phyloP scores from a whole-genome alignment of 169 alveolate genomes.

The Plasmodium knowlesi region DNA sequence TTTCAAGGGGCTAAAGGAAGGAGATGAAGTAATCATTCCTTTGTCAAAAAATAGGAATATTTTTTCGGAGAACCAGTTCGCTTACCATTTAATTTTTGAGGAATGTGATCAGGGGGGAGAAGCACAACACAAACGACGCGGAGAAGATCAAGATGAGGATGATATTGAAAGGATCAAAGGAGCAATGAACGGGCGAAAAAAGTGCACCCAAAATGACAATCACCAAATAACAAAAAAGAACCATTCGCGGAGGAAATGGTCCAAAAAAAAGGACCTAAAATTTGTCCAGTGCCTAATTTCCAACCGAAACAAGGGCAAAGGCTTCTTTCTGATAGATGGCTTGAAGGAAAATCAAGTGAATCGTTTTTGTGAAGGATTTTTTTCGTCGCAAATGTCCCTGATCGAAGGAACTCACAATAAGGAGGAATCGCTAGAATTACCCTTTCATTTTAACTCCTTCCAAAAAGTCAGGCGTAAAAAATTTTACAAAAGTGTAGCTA shows the following conservation, averaged over 20 bases:
- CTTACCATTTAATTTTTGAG: slow-evolving; percentile 40
- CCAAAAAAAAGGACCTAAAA: neutral
- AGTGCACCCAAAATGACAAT: neutral
- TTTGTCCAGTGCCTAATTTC: slow-evolving; percentile 28
- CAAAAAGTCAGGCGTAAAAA: neutral
- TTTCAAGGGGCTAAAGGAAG: slow-evolving; percentile 63
- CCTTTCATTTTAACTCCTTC: slow-evolving; percentile 1
- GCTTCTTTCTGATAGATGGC: slow-evolving; percentile 43
- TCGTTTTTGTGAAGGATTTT: slow-evolving; percentile 33
- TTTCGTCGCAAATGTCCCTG: slow-evolving; percentile 18
- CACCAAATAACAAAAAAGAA: neutral
- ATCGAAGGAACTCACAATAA: slow-evolving; percentile 14
- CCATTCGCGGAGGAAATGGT: neutral
- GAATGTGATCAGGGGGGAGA: neutral
- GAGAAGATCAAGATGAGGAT: neutral
- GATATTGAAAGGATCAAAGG: neutral
- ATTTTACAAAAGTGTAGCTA: slow-evolving; percentile 15
- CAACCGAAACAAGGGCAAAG: slow-evolving; percentile 65
- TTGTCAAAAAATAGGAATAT: slow-evolving; percentile 47
- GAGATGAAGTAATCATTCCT: slow-evolving; percentile 66
- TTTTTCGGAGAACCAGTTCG: slow-evolving; percentile 28
- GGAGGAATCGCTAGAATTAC: neutral
- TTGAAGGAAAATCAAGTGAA: slow-evolving; percentile 30
- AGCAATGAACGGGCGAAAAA: neutral
- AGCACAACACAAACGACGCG: neutral